Base-by-base conservation (phyloP, 345 rosid genomes). In the Camelina laxa region DNA sequence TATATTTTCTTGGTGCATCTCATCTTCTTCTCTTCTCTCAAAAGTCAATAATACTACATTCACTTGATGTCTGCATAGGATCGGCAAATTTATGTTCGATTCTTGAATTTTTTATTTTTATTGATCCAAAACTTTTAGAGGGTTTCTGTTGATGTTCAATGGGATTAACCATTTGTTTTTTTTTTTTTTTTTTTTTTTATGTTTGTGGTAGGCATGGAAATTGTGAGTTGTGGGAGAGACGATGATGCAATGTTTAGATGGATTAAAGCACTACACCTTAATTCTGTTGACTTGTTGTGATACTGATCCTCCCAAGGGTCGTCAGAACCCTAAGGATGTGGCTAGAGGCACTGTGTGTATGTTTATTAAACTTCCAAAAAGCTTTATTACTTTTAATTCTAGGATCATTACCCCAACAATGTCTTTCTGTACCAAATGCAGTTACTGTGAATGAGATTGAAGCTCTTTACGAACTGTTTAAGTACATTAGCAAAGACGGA, bases 371-470 rank as follows among this genome's bases (percentile, higher is more conserved):
- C 16, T 21, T 67, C 30, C 21, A 30, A 10, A 51, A 65, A 27
- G n/a, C 17, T 22, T 11, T 15, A n/a, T 59, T 35, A 3, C 13
- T 19, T 36, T 62, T 39, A 57, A 17, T 13, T 30, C 27, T 33
- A 33, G 7, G 6, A 0, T 71, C 57, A 16, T 51, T 19, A 62
- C 33, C n/a, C 49, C 31, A 8, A 22, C 64, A 65, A 38, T 51
- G 49, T 24, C 41, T 20, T 62, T 31, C 13, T 54, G 31, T 64
- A 42, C 20, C 14, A 16, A 75, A 17, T 80, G 83, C 89, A 93
- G 97, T 93, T 77, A 88, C 91, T 72, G 90, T 91, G 56, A 93
- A 91, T 71, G 97, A 93, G 77, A 86, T 93, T 63, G 98, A 93
- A 80, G 96, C 98, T 65, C 80, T 93, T 57, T 89, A 91, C 65